Percentiles rank a stretch among this genome's conserved stretches.
Evolutionary conservation across 129 eudicot species (phyloP).

Genomic region (Silybum marianum): DNA sequence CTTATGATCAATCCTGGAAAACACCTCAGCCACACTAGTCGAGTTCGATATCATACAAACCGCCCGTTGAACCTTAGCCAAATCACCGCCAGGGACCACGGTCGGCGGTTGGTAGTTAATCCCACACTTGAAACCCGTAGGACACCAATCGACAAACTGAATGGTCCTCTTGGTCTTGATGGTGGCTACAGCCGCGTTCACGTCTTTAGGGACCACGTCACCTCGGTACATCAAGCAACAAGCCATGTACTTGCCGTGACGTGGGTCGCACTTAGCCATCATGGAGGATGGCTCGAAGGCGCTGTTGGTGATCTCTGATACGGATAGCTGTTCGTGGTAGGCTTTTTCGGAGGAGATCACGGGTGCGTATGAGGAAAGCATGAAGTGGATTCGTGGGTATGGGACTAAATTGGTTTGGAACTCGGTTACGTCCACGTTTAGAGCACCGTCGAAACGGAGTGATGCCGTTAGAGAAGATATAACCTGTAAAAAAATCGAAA

Average conservation of each 20-base stretch:
- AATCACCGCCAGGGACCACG: slow-evolving; percentile 80
- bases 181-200: slow-evolving; percentile 73
- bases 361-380: slow-evolving; percentile 75
- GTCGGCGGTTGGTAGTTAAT: slow-evolving; percentile 84
- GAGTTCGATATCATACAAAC: slow-evolving; percentile 83
- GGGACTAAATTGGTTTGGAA: slow-evolving; percentile 82
- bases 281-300: slow-evolving; percentile 77
- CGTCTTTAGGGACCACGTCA: slow-evolving; percentile 74
- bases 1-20: slow-evolving; percentile 79
- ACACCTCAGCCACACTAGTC: slow-evolving; percentile 89
- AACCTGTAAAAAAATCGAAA: slow-evolving; percentile 35
- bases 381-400: slow-evolving; percentile 77
- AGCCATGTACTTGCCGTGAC: slow-evolving; percentile 81
- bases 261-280: slow-evolving; percentile 90
- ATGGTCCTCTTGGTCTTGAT: slow-evolving; percentile 77
- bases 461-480: slow-evolving; percentile 69
- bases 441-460: slow-evolving; percentile 67
- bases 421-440: slow-evolving; percentile 78
- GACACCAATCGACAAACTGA: slow-evolving; percentile 87
- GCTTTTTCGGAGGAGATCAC: slow-evolving; percentile 75
- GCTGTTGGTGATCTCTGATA: slow-evolving; percentile 73
- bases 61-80: slow-evolving; percentile 78
- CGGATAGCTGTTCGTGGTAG: slow-evolving; percentile 74
- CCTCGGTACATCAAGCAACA: slow-evolving; percentile 83
- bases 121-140: slow-evolving; percentile 82